phyloP scores from a whole-genome alignment of 2,329 filamentous ascomycete species.

The Escovopsis sp. region DNA sequence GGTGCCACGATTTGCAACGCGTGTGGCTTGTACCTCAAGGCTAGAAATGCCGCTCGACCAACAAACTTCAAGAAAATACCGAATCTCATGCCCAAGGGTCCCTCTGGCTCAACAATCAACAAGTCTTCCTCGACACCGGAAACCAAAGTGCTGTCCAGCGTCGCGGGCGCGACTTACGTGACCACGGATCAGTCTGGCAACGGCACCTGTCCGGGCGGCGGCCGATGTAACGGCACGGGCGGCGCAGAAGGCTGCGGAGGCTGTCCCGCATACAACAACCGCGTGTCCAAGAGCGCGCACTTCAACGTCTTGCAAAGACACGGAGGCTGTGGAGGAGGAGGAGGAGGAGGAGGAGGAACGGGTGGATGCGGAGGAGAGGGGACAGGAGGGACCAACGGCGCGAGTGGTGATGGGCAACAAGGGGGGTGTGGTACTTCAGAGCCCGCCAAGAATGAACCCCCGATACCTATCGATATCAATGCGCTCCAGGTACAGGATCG shows the following conservation, averaged over 20 bases:
- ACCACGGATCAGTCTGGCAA: conserved; percentile 57
- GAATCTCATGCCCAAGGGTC: conserved; percentile 29
- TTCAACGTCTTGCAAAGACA: conserved; percentile 43
- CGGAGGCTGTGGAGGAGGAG: conserved; percentile 15
- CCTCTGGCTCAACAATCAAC: conserved; percentile 27
- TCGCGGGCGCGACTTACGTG: conserved; percentile 53
- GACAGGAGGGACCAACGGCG: too few species aligned
- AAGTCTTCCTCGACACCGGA: conserved; percentile 22
- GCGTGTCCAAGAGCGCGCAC: conserved; percentile 75
- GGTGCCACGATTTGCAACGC: conserved; percentile 96
- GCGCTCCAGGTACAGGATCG: conserved; percentile 18
- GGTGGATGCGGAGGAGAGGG: too few species aligned
- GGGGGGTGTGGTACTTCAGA: conserved; percentile 8
- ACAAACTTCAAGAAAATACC: conserved; percentile 76
- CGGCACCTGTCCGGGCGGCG: conserved; percentile 91
- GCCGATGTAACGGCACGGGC: conserved; percentile 89
- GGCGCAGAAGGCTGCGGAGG: conserved; percentile 90
- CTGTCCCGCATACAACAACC: conserved; percentile 94
- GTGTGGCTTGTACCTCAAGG: conserved; percentile 88
- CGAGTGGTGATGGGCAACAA: too few species aligned
- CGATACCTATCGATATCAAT: conserved; percentile 20
- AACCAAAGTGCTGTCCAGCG: conserved; percentile 26
- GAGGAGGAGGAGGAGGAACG: too few species aligned
- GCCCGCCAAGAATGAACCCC: conserved; percentile 11
- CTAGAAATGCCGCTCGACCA: conserved; percentile 78